Evolutionary conservation across 495 filamentous ascomycete species (phyloP), one percentile per base, ranked within the genome.

Genomic region (Penicillium paradoxum): DNA sequence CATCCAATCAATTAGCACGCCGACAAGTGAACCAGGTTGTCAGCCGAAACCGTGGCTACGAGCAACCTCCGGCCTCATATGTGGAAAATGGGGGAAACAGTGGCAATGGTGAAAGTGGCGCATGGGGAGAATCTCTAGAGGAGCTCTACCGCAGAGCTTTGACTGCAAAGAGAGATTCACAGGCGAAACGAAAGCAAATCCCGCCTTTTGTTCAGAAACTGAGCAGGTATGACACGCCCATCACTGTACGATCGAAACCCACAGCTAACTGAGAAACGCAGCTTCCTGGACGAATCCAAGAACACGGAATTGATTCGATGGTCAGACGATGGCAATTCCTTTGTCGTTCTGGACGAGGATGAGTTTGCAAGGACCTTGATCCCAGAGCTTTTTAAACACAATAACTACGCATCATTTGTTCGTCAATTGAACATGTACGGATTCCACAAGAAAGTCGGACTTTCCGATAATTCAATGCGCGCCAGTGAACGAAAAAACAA

Each of bases 361-460:
- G 95, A 97, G 66, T 99, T 99, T 69, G 95, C 93, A n/a, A 91
- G 90, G 66, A 96, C 86, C 0, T 68, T 99, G 53, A 97, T 99
- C 43, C 93, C 93, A 2, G 93, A 97, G 64, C 78, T 97, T 7
- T 99, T 97, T 80, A 99, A 99, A 66, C 95, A 97, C 71, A 97
- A 96, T 69, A 99, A 97, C 69, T 99, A 97, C 68, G 91, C 93
- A 6, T 97, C 95, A 1, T 99, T 99, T 62, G 93, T 99, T 22
- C 88, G 93, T 9, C 93, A 98, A 64, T 79, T 98, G 55, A 98
- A 98, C 64, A 97, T 98, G 93, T 98, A 99, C 67, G 93, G 93
- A 7, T 99, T 99, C 64, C 93, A 99, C 69, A 99, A 99, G 75
- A 89, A 92, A 46, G 95, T 99, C 9, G 93, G 93, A 2, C 81